A percentile compares a stretch with the other conserved stretches of the same genome.
Evolutionary conservation across 2,329 filamentous ascomycete species (phyloP).

Genomic region (Beauveria sp.): DNA sequence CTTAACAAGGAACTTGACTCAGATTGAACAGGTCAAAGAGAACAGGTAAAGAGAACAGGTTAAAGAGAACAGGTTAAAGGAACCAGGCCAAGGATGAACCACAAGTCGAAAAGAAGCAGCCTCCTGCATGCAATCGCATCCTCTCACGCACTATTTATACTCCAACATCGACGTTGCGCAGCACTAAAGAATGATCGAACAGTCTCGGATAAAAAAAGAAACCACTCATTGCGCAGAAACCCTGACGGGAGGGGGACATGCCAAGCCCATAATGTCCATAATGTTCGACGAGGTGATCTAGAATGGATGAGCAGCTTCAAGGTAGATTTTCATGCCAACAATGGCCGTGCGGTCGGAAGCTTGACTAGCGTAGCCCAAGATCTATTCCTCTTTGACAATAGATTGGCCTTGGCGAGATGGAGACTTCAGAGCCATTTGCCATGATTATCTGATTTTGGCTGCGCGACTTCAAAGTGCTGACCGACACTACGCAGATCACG

Average conservation of each 20-base stretch:
- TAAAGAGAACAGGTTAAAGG: too few species aligned
- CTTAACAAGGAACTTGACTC: too few species aligned
- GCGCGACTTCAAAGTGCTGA: neutral
- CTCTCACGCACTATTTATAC: too few species aligned
- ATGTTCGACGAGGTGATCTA: neutral
- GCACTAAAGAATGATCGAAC: too few species aligned
- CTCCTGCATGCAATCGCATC: too few species aligned
- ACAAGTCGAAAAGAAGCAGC: too few species aligned
- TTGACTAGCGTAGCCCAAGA: neutral
- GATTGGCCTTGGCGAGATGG: slow-evolving; percentile 1
- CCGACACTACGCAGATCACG: neutral
- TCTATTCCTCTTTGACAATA: neutral
- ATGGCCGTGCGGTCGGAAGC: neutral
- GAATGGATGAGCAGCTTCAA: neutral
- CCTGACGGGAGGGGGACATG: neutral
- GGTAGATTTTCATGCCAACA: neutral
- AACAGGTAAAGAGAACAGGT: too few species aligned
- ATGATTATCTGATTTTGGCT: neutral
- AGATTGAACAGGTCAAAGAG: too few species aligned
- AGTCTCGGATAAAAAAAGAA: neutral
- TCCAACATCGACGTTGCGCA: too few species aligned
- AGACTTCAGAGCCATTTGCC: neutral
- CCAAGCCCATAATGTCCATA: neutral
- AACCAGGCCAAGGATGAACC: too few species aligned
- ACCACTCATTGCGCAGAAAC: neutral